These are phyloP conservation scores for Cladosporium sp. DNA, from an alignment of 2,329 filamentous ascomycete species.

Conservation along the genomic window DNA sequence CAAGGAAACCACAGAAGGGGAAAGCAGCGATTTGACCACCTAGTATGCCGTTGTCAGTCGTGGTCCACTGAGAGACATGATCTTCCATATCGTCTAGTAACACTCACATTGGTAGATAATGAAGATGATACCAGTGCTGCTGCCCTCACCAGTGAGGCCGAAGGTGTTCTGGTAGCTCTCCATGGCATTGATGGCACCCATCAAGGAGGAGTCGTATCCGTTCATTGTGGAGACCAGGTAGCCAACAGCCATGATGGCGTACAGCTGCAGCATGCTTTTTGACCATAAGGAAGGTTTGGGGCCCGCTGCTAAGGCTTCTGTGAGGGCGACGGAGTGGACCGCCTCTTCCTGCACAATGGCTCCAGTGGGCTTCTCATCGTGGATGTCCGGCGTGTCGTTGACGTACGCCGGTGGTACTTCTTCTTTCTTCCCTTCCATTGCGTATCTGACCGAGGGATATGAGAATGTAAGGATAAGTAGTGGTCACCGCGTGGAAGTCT, in stretches of 20 bases:
- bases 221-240: conserved; percentile 24
- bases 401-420: conserved; percentile 25
- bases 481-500: neutral
- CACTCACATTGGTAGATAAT: conserved; percentile 45
- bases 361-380: conserved; percentile 26
- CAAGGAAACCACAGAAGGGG: conserved; percentile 46
- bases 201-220: conserved; percentile 40
- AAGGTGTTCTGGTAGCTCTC: conserved; percentile 54
- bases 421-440: conserved; percentile 52
- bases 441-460: conserved; percentile 35
- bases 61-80: neutral
- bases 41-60: neutral
- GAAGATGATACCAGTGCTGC: conserved; percentile 52
- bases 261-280: conserved; percentile 31
- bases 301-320: conserved; percentile 28
- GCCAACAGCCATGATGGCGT: conserved; percentile 26
- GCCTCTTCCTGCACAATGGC: conserved; percentile 28
- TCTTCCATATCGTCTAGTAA: neutral
- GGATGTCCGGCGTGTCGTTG: conserved; percentile 19
- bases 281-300: conserved; percentile 28
- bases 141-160: conserved; percentile 50
- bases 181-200: conserved; percentile 58
- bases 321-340: conserved; percentile 30
- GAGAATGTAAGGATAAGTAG: neutral
- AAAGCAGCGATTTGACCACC: conserved; percentile 54